phyloP scores from a whole-genome alignment of 805 yeast genomes.

The Metschnikowia anglica region DNA sequence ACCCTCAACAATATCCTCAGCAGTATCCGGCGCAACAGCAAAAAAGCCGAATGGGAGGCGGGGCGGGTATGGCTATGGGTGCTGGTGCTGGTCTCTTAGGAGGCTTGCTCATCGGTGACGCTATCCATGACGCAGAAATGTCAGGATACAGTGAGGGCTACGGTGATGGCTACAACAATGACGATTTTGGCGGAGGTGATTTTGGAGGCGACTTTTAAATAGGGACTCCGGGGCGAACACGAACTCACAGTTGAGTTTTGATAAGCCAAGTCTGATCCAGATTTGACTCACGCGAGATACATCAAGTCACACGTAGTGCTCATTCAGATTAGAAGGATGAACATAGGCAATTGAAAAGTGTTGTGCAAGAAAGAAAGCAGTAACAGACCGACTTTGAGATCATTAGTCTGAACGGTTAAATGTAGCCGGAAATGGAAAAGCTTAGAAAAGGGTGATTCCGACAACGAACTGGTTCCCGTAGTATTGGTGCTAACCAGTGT shows the following conservation, averaged over 20 bases:
- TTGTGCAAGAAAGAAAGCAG: too few relatives aligned
- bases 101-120: constrained; percentile 52
- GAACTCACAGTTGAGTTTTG: neutral
- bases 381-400: too few relatives aligned
- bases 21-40: constrained; percentile 16
- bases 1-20: constrained; percentile 13
- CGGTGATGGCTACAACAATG: constrained; percentile 27
- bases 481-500: too few relatives aligned
- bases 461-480: too few relatives aligned
- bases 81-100: constrained; percentile 59
- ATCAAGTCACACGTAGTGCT: too few relatives aligned
- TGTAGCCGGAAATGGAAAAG: too few relatives aligned
- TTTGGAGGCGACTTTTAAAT: constrained; percentile 10
- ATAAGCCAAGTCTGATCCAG: too few relatives aligned
- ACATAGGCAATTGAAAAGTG: too few relatives aligned
- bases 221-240: neutral
- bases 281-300: too few relatives aligned
- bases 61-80: constrained; percentile 44
- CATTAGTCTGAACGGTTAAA: too few relatives aligned
- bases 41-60: constrained; percentile 40
- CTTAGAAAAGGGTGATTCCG: too few relatives aligned
- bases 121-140: constrained; percentile 33
- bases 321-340: too few relatives aligned
- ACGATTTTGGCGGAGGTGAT: constrained; percentile 12
- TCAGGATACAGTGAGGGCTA: constrained; percentile 37